Percentiles rank a stretch among this genome's conserved stretches.
phyloP scores from a whole-genome alignment of 2,329 filamentous ascomycete genomes.

The Diatrype stigma region DNA sequence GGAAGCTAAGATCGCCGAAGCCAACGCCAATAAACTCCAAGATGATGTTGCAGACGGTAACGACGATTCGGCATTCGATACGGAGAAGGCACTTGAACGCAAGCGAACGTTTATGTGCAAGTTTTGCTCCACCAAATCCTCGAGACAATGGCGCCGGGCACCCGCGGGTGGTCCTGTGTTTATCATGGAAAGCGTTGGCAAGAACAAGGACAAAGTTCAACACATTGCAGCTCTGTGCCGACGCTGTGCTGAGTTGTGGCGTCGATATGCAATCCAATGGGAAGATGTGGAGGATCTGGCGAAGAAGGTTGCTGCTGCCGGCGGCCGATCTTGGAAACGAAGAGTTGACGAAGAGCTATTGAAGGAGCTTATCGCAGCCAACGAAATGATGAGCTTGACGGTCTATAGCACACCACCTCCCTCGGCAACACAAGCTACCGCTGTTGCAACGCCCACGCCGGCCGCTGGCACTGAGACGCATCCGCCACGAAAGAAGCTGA shows the following conservation, averaged over 20 bases:
- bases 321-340: conserved; percentile 79
- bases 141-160: conserved; percentile 87
- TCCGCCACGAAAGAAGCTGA: conserved; percentile 60
- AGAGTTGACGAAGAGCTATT: conserved; percentile 88
- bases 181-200: conserved; percentile 59
- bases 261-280: conserved; percentile 93
- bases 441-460: conserved; percentile 24
- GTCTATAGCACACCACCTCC: conserved; percentile 33
- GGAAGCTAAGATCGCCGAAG: conserved; percentile 70
- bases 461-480: conserved; percentile 34
- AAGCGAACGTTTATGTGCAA: conserved; percentile 90
- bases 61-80: conserved; percentile 95
- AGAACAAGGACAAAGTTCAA: conserved; percentile 69
- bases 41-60: conserved; percentile 90
- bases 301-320: conserved; percentile 77
- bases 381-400: conserved; percentile 52
- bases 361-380: conserved; percentile 64
- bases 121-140: conserved; percentile 77
- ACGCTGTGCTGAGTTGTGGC: conserved; percentile 89
- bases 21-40: conserved; percentile 69
- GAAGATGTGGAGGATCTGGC: conserved; percentile 88
- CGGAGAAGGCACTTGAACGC: conserved; percentile 71
- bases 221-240: conserved; percentile 81
- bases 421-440: conserved; percentile 25
- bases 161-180: conserved; percentile 71